Base-by-base conservation (phyloP, 352 stramenopile species). In the Aphanomyces euteiches region DNA sequence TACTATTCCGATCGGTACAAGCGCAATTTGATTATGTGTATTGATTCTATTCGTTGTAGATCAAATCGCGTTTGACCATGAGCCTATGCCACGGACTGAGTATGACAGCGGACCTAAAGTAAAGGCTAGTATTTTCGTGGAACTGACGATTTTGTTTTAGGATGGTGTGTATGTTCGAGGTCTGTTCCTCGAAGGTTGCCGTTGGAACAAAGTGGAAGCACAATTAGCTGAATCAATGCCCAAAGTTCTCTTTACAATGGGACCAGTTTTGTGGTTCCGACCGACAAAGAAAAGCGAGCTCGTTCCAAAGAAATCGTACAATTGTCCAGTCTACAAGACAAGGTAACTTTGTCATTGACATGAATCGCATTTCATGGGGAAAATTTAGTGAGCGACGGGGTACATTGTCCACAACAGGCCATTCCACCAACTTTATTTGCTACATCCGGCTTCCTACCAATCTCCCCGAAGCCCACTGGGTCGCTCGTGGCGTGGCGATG, bases 391-490 rank as follows among this genome's bases (percentile, higher is more conserved):
- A 97, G 66, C 78, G 92, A 4, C 81, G 91, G 47, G 93, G 93
- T 4, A 90, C 93, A 40, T 77, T 98, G 28, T 92, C 90, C 13
- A 98, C 93, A 10, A 98, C 90, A 3, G 92, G 92, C n/a, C 91
- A 98, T 75, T 97, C 89, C 63, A 97, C 90, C 36, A 98, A 98
- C 78, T 98, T 98, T 72, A 95, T 98, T 63, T 97, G 90, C 77
- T 96, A 93, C 69, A 96, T 98, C 63, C 78, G 83, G 5, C 66
- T 98, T 53, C 90, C 90, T 13, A 94, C 85, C 3, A 83, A 84
- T 68, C 82, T 90, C 53, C 75, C 75, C 0, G 80, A 96, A 61
- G 71, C 78, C n/a, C 90, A 98, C 75, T 98, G 94, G 94, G 92
- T 98, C 48, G 80, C 92, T 63, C 81, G 92, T 21, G 94, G 94